phyloP scores from a whole-genome alignment of 352 stramenopile species.

The Phytophthora pseudosyringae region DNA sequence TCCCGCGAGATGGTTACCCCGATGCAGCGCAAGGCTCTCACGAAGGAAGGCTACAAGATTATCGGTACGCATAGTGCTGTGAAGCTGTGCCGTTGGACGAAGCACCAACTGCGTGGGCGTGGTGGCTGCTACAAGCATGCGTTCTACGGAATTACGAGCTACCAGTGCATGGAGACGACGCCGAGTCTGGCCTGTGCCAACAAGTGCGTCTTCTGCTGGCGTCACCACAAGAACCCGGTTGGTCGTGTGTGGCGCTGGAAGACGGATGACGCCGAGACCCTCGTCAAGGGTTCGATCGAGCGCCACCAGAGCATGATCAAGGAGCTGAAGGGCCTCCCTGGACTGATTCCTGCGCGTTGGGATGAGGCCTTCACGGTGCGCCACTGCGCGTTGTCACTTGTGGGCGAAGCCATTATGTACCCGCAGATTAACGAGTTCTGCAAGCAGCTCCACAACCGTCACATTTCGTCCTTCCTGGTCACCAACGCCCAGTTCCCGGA shows the following conservation, averaged over 20 bases:
- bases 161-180: constrained; percentile 99
- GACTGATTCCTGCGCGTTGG: constrained; percentile 94
- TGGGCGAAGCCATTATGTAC: constrained; percentile 99
- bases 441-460: constrained; percentile 93
- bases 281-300: constrained; percentile 94
- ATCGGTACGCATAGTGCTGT: constrained; percentile 98
- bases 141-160: constrained; percentile 99
- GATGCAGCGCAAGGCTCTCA: constrained; percentile 93
- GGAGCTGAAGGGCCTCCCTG: constrained; percentile 95
- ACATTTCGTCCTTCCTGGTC: constrained; percentile 98
- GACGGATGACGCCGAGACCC: constrained; percentile 94
- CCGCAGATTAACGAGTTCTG: constrained; percentile 98
- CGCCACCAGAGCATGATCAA: constrained; percentile 95
- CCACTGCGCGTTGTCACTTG: constrained; percentile 97
- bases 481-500: constrained; percentile 99
- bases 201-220: constrained; percentile 99
- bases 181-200: constrained; percentile 98
- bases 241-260: constrained; percentile 98
- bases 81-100: constrained; percentile 99
- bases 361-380: constrained; percentile 95
- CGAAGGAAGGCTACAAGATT: constrained; percentile 99
- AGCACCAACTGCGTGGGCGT: constrained; percentile 96
- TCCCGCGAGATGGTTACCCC: constrained; percentile 95
- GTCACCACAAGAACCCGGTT: constrained; percentile 99
- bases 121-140: constrained; percentile 99